Conservation (phyloP, 169 alveolate genomes). For the Plasmodium berghei region DNA sequence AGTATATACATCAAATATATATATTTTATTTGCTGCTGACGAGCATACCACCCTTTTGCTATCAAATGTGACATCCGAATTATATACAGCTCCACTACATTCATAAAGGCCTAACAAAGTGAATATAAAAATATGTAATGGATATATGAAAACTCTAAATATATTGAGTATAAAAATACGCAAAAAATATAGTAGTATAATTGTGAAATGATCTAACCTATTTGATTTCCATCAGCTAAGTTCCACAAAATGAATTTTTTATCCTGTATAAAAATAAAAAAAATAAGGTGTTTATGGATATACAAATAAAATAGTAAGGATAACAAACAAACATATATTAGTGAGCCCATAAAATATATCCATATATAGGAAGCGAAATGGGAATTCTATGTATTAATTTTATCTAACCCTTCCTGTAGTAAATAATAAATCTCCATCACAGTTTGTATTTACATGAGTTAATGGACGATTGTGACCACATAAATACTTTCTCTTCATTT, state of each 20-base stretch:
- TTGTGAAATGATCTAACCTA: conserved; percentile 76
- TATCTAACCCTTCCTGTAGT: conserved; percentile 92
- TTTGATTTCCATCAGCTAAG: conserved; percentile 87
- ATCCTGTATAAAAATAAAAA: conserved; percentile 79
- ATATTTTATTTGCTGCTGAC: conserved; percentile 89
- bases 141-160: conserved; percentile 18
- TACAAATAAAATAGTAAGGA: not conserved
- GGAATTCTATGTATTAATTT: not conserved
- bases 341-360: not conserved
- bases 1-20: conserved; percentile 86
- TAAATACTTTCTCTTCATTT: conserved; percentile 89
- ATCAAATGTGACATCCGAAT: conserved; percentile 91
- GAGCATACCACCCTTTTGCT: conserved; percentile 88
- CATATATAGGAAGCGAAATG: not conserved
- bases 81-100: conserved; percentile 91
- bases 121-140: not conserved
- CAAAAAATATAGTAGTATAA: not conserved
- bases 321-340: not conserved
- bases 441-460: conserved; percentile 90
- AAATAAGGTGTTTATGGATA: not conserved
- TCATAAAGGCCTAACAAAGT: conserved; percentile 87
- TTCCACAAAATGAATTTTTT: conserved; percentile 87
- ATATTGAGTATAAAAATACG: conserved; percentile 54
- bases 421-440: conserved; percentile 92
- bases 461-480: conserved; percentile 93